Evolutionary conservation across 164 flowering plant species (phyloP), one percentile per base, ranked within the genome.

Genomic region (Piper longum): DNA sequence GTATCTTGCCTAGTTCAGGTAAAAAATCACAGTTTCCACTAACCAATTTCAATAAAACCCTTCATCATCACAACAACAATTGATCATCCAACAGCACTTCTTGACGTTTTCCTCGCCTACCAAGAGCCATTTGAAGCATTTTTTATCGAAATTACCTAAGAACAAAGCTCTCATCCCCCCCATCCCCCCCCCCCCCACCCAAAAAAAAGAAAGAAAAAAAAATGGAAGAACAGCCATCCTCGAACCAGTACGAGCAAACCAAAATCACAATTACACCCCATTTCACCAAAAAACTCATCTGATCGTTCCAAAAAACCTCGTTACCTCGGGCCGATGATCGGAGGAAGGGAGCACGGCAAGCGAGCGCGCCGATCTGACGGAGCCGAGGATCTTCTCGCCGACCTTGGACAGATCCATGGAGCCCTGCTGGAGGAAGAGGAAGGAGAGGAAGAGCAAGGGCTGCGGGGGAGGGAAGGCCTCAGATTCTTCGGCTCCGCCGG

Each of bases 351-450:
- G 82, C 62, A 90, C 77, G n/a, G 95, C 95, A 11, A 95, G 77
- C 56, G 96, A 87, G 71, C 89, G 73, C 42, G 99, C 97, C 18
- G 99, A 95, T 64, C 89, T 83, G 11, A 95, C 96, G 39, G 97
- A 91, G 75, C 91, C 87, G 61, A 95, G 74, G 58, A 95, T 76
- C 82, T 83, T 91, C 82, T 91, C 99, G 4, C 99, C 97, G 19
- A 91, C 95, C 67, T 81, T 91, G 18, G 97, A 83, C 59, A 95
- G 80, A 80, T 95, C 99, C 97, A 95, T 95, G 59, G 75, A 85
- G 56, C 78, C 89, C 18, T 60, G 85, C 66, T 80, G 95, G 63
- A 74, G 75, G 43, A 86, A 75, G 59, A 86, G 73, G 61, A 83
- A 69, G 41, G 93, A 85, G 59, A 79, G 78, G 64, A 85, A 68